phyloP scores from a whole-genome alignment of 148 eudicot genomes.

The Pharnaceum exiguum region DNA sequence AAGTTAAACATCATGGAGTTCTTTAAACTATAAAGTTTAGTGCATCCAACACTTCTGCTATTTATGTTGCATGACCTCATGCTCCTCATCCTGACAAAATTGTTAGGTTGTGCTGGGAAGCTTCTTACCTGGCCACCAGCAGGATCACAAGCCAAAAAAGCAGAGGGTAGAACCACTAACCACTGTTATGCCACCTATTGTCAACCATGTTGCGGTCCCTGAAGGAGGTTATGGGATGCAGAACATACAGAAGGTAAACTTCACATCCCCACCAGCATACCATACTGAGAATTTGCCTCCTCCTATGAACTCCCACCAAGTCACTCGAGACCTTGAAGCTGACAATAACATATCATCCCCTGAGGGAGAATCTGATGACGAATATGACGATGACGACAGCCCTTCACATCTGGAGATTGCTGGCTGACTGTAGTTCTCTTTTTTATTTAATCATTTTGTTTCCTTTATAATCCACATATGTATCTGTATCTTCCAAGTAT shows the following conservation, averaged over 20 bases:
- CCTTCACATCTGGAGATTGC: slow-evolving; percentile 39
- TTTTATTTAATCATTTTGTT: no score
- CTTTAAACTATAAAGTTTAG: no score
- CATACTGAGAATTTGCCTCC: slow-evolving; percentile 32
- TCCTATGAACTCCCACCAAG: slow-evolving; percentile 36
- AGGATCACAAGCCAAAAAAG: slow-evolving; percentile 64
- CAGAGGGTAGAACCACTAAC: slow-evolving; percentile 40
- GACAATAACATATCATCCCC: slow-evolving; percentile 35
- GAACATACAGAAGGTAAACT: slow-evolving; percentile 34
- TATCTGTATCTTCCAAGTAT: slow-evolving; percentile 1
- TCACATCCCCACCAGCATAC: slow-evolving; percentile 40
- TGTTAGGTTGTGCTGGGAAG: slow-evolving; percentile 77
- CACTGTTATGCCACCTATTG: slow-evolving; percentile 31
- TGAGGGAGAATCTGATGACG: slow-evolving; percentile 44
- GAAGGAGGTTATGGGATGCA: slow-evolving; percentile 35
- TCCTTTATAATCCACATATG: no score
- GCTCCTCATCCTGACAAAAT: slow-evolving; percentile 3
- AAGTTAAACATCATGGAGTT: no score
- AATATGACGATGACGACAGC: slow-evolving; percentile 29
- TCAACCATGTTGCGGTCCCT: slow-evolving; percentile 26
- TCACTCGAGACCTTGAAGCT: slow-evolving; percentile 25
- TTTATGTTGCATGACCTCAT: not conserved
- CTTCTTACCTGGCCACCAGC: slow-evolving; percentile 56
- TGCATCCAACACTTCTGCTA: not conserved
- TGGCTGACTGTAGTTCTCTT: slow-evolving; percentile 28